Conservation (phyloP, 1,284 basidiomycete species). For the Butyriboletus appendiculatus region DNA sequence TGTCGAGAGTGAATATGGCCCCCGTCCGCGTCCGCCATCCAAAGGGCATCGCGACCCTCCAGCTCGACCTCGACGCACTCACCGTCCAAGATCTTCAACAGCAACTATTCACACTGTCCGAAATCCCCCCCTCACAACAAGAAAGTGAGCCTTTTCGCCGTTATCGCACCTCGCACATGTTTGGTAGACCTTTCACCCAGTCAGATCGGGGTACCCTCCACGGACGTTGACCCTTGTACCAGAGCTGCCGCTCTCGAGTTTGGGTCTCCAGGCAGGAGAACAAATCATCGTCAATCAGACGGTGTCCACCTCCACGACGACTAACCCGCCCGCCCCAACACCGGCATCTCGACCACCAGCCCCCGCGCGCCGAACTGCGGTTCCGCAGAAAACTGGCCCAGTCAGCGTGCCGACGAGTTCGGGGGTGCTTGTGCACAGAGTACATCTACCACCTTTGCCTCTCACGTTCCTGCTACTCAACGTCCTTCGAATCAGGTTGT, state of each 20-base stretch:
- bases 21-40: constrained; percentile 78
- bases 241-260: constrained; percentile 68
- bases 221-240: constrained; percentile 68
- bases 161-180: background rate
- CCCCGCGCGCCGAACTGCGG: constrained; percentile 11
- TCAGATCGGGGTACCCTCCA: constrained; percentile 87
- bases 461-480: constrained; percentile 5
- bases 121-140: constrained; percentile 77
- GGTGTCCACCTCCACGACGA: constrained; percentile 17
- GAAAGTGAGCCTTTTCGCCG: constrained; percentile 54
- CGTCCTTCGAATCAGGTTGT: constrained; percentile 57
- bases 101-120: constrained; percentile 62
- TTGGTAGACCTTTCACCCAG: constrained; percentile 40
- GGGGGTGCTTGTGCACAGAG: constrained; percentile 70
- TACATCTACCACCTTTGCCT: constrained; percentile 29
- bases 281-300: constrained; percentile 78
- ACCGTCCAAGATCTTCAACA: constrained; percentile 76
- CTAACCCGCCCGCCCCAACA: constrained; percentile 11
- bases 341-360: constrained; percentile 12
- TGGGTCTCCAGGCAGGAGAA: constrained; percentile 77
- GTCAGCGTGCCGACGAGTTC: constrained; percentile 57
- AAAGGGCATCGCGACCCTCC: constrained; percentile 77
- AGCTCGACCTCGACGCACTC: constrained; percentile 61
- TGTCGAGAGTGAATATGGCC: constrained; percentile 45
- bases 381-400: constrained; percentile 42